phyloP scores from a whole-genome alignment of 306 rosid genomes.

The Lithocarpus polystachyus region DNA sequence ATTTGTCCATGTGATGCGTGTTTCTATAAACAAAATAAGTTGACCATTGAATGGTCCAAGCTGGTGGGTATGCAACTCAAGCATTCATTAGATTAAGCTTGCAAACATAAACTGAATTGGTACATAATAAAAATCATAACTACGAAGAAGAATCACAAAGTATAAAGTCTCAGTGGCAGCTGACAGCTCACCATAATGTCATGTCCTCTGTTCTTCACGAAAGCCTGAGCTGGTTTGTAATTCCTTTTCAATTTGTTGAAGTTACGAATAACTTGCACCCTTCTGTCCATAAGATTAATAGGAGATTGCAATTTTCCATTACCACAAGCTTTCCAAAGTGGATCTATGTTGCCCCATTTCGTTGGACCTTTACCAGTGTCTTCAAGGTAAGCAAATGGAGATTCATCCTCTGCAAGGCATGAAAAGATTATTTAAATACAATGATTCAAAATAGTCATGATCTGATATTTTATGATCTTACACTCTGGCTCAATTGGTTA shows the following conservation, averaged over 20 bases:
- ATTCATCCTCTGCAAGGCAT: slow-evolving; percentile 39
- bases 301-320: slow-evolving; percentile 76
- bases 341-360: slow-evolving; percentile 54
- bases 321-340: slow-evolving; percentile 61
- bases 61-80: neutral
- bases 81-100: neutral
- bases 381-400: slow-evolving; percentile 35
- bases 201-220: slow-evolving; percentile 58
- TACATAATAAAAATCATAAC: neutral
- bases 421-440: neutral
- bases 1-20: neutral
- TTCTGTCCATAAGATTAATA: slow-evolving; percentile 47
- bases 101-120: neutral
- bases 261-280: slow-evolving; percentile 31
- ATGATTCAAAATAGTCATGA: no score
- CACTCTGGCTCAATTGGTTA: no score
- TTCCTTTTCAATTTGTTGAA: slow-evolving; percentile 44
- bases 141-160: neutral
- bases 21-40: neutral
- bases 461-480: no score
- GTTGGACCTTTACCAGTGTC: slow-evolving; percentile 65
- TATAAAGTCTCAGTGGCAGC: neutral
- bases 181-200: slow-evolving; percentile 44
- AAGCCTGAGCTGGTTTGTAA: slow-evolving; percentile 59
- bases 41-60: neutral